These are phyloP conservation scores for Cystobasidiaceae sp. DNA, from an alignment of 1,284 basidiomycete genomes.

Conservation along the genomic window DNA sequence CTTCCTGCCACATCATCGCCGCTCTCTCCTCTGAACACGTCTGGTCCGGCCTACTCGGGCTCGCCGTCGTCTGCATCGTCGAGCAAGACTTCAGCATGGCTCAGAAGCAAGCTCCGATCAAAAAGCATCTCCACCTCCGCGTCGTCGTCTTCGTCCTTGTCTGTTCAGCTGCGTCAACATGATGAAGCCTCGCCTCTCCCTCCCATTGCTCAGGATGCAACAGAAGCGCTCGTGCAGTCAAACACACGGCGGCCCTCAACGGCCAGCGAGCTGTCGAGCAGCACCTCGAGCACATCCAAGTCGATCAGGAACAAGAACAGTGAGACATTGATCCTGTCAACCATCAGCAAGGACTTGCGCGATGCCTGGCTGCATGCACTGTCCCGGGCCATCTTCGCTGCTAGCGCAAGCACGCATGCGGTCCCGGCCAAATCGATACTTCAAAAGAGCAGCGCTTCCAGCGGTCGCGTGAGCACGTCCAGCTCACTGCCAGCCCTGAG, in stretches of 20 bases:
- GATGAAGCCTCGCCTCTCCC: background rate
- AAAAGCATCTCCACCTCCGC: slow-evolving; percentile 13
- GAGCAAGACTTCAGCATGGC: background rate
- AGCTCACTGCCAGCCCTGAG: slow-evolving; percentile 8
- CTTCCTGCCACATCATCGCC: background rate
- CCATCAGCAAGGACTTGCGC: slow-evolving; percentile 17
- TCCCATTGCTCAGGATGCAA: background rate
- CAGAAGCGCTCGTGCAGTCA: background rate
- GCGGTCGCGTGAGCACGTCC: background rate
- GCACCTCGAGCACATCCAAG: background rate
- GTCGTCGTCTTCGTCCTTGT: background rate
- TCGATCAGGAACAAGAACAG: background rate
- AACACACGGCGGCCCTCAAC: too few relatives aligned
- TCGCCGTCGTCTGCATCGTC: background rate
- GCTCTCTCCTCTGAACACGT: background rate
- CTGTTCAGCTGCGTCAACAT: background rate
- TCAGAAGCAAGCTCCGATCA: slow-evolving; percentile 19
- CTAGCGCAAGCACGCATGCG: too few relatives aligned
- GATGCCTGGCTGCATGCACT: slow-evolving; percentile 9
- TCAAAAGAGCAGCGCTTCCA: background rate
- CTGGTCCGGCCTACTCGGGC: background rate
- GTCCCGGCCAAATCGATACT: too few relatives aligned
- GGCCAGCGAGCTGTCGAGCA: too few relatives aligned
- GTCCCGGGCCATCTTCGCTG: background rate
- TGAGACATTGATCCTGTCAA: background rate